Base-by-base conservation (phyloP, 148 eudicot genomes). In the Silene uniflora region DNA sequence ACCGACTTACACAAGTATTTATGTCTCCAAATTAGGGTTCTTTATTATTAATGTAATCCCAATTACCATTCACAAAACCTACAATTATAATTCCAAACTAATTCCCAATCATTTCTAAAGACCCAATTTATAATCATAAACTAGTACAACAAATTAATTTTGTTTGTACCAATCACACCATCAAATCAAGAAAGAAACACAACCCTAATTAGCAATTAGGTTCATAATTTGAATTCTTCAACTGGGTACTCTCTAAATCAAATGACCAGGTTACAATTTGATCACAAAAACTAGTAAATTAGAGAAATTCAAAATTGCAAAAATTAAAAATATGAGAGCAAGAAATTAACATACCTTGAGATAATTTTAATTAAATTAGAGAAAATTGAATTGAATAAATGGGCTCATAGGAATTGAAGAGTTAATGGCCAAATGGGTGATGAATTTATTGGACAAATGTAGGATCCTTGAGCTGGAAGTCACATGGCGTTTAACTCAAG, bases 401-500 rank as follows among this genome's bases (percentile, higher is more conserved):
- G 44, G 10, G 8, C 7, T 7, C 9, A n/a, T 7, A 39, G 19
- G 71, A 39, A 64, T 64, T 3, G 29, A 27, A 32, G 32, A 7
- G 6, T 5, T 11, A 11, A 27, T 29, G n/a, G n/a, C n/a, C n/a
- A n/a, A n/a, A n/a, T 18, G 25, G 46, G 11, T 65, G 32, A 14
- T 5, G 32, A 10, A 27, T 63, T 63, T 24, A 24, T 62, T 62
- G n/a, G 54, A 62, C 23, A n/a, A 62, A 62, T 0, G 44, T 39
- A 39, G 44, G 44, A 39, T 39, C 14, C 32, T 71, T 71, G 62
- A 49, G 35, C 32, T 49, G 62, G 62, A 49, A 56, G 21, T 56
- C 74, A 52, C 62, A 24, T 71, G 74, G 62, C 61, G 35, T 71
- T 44, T 49, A 6, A 23, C 11, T 62, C 67, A 29, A 47, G 67